Conservation (phyloP, 1,284 basidiomycete genomes). For the Tremellales sp. region DNA sequence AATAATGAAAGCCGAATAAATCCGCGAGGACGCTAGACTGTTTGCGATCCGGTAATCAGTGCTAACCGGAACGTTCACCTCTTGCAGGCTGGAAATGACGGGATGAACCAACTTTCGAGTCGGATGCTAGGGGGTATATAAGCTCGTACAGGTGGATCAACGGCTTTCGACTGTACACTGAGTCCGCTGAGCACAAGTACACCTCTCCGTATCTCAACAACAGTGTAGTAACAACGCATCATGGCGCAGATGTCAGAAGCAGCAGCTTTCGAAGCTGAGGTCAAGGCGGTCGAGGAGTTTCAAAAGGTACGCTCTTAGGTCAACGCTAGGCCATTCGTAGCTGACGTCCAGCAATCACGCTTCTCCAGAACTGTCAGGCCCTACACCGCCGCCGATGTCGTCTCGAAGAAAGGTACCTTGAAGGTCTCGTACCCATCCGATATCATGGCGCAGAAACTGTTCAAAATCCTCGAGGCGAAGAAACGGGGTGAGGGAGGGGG, state of each 20-base stretch:
- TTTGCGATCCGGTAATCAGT: too few relatives aligned
- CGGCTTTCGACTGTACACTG: too few relatives aligned
- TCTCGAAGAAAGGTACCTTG: conserved; percentile 87
- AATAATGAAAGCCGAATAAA: too few relatives aligned
- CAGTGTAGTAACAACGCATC: too few relatives aligned
- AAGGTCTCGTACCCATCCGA: conserved; percentile 82
- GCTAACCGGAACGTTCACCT: too few relatives aligned
- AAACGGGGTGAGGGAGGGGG: conserved; percentile 48
- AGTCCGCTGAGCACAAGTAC: too few relatives aligned
- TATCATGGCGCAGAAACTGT: conserved; percentile 82
- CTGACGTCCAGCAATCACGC: conserved; percentile 63
- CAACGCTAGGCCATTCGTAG: conserved; percentile 1
- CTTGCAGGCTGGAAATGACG: too few relatives aligned
- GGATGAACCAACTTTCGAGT: too few relatives aligned
- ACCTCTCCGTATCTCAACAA: too few relatives aligned
- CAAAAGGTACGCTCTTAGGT: conserved; percentile 69
- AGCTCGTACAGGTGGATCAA: too few relatives aligned
- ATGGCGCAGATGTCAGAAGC: conserved; percentile 34
- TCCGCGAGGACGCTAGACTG: too few relatives aligned
- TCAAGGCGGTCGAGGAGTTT: conserved; percentile 81
- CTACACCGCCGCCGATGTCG: conserved; percentile 89
- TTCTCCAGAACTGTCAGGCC: conserved; percentile 81
- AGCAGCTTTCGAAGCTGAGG: conserved; percentile 66
- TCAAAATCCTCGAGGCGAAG: conserved; percentile 52
- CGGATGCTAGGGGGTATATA: too few relatives aligned